Conservation (phyloP, 2,329 filamentous ascomycete species). For the Alternaria triticimaculans region DNA sequence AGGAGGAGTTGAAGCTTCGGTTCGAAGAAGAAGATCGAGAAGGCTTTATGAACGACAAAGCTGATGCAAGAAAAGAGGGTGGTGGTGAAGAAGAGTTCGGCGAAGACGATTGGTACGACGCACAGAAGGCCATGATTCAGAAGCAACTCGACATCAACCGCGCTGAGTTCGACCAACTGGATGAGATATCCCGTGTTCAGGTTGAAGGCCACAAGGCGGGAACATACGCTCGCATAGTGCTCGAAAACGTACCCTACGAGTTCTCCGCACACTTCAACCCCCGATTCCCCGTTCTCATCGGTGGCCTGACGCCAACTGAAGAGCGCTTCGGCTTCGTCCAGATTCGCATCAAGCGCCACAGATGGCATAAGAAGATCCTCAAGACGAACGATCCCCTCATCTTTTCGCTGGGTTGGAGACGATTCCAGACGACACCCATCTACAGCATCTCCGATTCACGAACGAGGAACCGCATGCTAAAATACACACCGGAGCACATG, state of each 20-base stretch:
- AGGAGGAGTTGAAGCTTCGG: conserved; percentile 91
- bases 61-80: conserved; percentile 73
- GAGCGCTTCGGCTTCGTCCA: conserved; percentile 96
- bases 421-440: conserved; percentile 90
- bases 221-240: conserved; percentile 88
- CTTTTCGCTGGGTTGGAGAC: conserved; percentile 93
- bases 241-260: conserved; percentile 88
- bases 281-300: conserved; percentile 82
- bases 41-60: conserved; percentile 89
- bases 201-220: conserved; percentile 93
- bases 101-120: conserved; percentile 98
- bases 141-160: conserved; percentile 98
- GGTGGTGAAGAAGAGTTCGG: conserved; percentile 80
- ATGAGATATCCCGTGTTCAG: conserved; percentile 79
- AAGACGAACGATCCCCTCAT: conserved; percentile 98
- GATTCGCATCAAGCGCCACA: conserved; percentile 93
- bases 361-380: conserved; percentile 99
- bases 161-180: conserved; percentile 85
- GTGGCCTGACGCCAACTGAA: conserved; percentile 91
- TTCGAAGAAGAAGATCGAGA: conserved; percentile 99
- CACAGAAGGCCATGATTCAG: conserved; percentile 91
- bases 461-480: conserved; percentile 95
- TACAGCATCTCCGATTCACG: conserved; percentile 96
- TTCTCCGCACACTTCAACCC: conserved; percentile 85
- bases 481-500: conserved; percentile 99